Conservation (phyloP, 1,284 basidiomycete species). For the Inonotus hispidus region DNA sequence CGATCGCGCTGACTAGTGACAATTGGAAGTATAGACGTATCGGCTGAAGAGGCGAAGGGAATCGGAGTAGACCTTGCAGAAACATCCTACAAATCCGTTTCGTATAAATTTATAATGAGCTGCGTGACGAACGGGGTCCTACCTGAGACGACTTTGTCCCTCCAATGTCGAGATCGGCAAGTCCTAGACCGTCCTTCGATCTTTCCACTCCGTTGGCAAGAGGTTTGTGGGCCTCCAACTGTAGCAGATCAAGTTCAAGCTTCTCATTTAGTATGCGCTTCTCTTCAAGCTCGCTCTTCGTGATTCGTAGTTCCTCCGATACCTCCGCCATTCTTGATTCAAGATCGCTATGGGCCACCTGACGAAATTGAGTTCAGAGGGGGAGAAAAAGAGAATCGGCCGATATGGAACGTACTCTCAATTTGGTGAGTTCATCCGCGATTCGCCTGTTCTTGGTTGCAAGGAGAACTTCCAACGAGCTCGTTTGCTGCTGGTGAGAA, state of each 20-base stretch:
- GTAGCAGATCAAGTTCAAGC: conserved; percentile 86
- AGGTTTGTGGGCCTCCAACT: conserved; percentile 56
- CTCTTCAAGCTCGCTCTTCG: conserved; percentile 68
- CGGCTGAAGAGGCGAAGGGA: conserved; percentile 68
- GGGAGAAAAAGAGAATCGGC: background rate
- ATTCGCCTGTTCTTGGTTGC: conserved; percentile 92
- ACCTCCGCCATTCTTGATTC: conserved; percentile 58
- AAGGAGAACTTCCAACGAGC: conserved; percentile 85
- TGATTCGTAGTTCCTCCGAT: conserved; percentile 53
- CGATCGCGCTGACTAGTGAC: conserved; percentile 95
- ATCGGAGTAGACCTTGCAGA: conserved; percentile 52
- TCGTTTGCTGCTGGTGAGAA: conserved; percentile 51
- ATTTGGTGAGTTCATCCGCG: conserved; percentile 89
- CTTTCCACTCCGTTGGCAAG: conserved; percentile 28
- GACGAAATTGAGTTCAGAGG: conserved; percentile 8
- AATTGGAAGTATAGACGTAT: conserved; percentile 91
- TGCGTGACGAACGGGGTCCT: background rate
- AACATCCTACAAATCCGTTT: conserved; percentile 32
- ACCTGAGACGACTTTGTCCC: conserved; percentile 41
- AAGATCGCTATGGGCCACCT: conserved; percentile 82
- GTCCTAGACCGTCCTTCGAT: conserved; percentile 37
- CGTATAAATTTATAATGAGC: background rate
- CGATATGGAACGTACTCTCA: conserved; percentile 56
- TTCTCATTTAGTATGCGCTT: conserved; percentile 80
- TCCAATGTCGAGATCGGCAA: conserved; percentile 72